phyloP scores from a whole-genome alignment of 352 stramenopile genomes.

The Pythium monospermum region DNA sequence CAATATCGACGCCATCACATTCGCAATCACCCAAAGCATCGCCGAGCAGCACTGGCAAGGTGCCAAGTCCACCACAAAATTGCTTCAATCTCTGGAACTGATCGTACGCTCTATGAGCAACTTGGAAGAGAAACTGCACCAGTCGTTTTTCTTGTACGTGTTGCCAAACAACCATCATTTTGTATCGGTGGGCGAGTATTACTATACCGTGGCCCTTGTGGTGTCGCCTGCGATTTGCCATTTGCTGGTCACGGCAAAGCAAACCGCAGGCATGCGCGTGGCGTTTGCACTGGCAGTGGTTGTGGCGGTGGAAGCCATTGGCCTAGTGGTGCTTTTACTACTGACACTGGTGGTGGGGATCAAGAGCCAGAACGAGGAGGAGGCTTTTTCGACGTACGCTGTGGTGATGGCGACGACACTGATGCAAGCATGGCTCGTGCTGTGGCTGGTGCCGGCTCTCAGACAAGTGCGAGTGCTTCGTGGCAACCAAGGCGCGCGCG shows the following conservation, averaged over 20 bases:
- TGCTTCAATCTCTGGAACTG: slow-evolving; percentile 57
- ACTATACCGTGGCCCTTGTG: slow-evolving; percentile 67
- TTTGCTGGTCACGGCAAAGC: slow-evolving; percentile 38
- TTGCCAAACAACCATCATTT: slow-evolving; percentile 68
- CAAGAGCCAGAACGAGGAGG: too few species aligned
- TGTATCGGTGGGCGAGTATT: slow-evolving; percentile 86
- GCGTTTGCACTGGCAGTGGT: slow-evolving; percentile 67
- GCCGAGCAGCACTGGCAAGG: slow-evolving; percentile 9
- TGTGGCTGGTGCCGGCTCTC: slow-evolving; percentile 3
- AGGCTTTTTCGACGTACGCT: neutral
- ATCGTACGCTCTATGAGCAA: slow-evolving; percentile 80
- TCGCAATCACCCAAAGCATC: slow-evolving; percentile 30
- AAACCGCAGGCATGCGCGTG: slow-evolving; percentile 55
- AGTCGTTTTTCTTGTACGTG: slow-evolving; percentile 87
- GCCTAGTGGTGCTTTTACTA: neutral
- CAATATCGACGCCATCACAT: slow-evolving; percentile 81
- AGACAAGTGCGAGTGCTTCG: neutral
- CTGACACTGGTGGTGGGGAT: too few species aligned
- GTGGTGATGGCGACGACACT: neutral
- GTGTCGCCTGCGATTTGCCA: slow-evolving; percentile 66
- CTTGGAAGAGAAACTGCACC: slow-evolving; percentile 84
- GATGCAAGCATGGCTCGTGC: neutral
- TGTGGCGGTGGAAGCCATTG: slow-evolving; percentile 1
- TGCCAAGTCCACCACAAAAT: slow-evolving; percentile 25
- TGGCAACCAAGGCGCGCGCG: slow-evolving; percentile 3